Percentiles rank a stretch among this genome's conserved stretches.
These are phyloP conservation scores for Kwoniella mangroviensis DNA, from an alignment of 768 basidiomycete genomes.

Conservation along the genomic window DNA sequence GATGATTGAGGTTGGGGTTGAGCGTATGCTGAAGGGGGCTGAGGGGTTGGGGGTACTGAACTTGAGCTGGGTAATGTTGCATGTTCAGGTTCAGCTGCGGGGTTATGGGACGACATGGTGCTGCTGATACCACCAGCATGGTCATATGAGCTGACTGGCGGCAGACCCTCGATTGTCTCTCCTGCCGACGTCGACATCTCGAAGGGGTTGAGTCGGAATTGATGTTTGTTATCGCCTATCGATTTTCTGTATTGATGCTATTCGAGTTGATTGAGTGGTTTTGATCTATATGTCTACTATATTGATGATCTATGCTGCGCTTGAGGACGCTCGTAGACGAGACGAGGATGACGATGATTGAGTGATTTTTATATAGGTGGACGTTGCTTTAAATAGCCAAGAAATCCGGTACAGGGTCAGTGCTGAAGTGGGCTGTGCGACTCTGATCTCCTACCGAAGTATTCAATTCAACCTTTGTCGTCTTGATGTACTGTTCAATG, in stretches of 20 bases:
- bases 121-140: neutral
- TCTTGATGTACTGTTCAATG: neutral
- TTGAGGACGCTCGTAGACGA: neutral
- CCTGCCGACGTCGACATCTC: neutral
- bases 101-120: too few relatives aligned
- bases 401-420: neutral
- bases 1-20: neutral
- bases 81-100: too few relatives aligned
- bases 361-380: neutral
- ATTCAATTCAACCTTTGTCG: neutral
- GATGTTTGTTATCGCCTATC: neutral
- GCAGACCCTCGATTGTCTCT: neutral
- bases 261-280: neutral
- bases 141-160: neutral
- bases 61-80: neutral
- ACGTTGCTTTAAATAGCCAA: neutral
- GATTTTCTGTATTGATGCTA: neutral
- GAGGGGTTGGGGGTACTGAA: neutral
- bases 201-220: neutral
- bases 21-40: slow-evolving; percentile 5
- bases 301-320: neutral
- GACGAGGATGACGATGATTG: neutral
- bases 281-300: neutral
- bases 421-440: neutral
- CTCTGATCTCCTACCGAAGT: neutral